A percentile compares a stretch with the other conserved stretches of the same genome.
phyloP scores from a whole-genome alignment of 352 stramenopile genomes.

The Pythium chondricola region DNA sequence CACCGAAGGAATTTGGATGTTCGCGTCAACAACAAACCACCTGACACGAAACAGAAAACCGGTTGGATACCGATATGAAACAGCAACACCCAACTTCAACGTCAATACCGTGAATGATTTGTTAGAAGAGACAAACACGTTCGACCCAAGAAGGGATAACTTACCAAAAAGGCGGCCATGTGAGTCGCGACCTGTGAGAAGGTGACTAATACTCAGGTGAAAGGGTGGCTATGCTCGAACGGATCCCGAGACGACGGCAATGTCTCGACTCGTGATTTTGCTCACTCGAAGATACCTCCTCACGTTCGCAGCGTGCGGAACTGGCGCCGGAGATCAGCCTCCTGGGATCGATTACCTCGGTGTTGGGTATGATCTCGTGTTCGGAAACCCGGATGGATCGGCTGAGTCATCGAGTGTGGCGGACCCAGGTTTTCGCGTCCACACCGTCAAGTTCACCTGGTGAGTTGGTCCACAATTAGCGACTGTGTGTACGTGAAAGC shows the following conservation, averaged over 20 bases:
- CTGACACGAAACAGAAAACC: neutral
- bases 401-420: constrained; percentile 21
- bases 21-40: constrained; percentile 5
- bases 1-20: neutral
- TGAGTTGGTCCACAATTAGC: neutral
- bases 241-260: no score
- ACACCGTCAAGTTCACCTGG: constrained; percentile 26
- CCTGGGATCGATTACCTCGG: constrained; percentile 25
- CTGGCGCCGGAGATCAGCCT: constrained; percentile 7
- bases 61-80: no score
- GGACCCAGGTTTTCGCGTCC: constrained; percentile 18
- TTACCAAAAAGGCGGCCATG: no score
- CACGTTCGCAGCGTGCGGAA: neutral
- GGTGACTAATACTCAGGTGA: no score
- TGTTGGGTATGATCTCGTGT: constrained; percentile 24
- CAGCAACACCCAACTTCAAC: neutral
- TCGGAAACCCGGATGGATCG: constrained; percentile 20
- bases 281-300: no score
- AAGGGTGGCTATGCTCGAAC: no score
- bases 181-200: no score
- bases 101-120: no score
- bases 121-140: no score
- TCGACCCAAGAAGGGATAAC: no score
- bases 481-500: neutral
- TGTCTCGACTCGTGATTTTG: no score